A percentile compares a stretch with the other conserved stretches of the same genome.
Conservation (phyloP, 257 asterid genomes). For the Avicennia marina region DNA sequence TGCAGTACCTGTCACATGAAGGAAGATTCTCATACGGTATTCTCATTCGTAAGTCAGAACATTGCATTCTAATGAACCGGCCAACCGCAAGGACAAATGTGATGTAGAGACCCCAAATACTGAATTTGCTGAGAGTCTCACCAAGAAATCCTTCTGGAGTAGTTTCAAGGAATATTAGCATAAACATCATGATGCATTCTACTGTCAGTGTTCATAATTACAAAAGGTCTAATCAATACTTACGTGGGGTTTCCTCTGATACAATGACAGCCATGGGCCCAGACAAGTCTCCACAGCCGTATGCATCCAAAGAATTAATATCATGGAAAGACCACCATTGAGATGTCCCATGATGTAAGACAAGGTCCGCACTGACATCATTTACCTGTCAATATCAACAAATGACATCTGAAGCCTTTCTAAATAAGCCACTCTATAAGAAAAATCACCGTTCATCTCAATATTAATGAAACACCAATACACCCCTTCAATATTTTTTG, state of each 20-base stretch:
- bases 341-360: conserved; percentile 51
- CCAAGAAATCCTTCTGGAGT: conserved; percentile 97
- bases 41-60: conserved; percentile 96
- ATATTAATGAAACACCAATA: no score
- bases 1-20: conserved; percentile 99
- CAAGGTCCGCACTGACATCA: conserved; percentile 77
- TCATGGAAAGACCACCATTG: conserved; percentile 98
- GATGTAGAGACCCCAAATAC: conserved; percentile 98
- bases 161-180: conserved; percentile 14
- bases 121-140: conserved; percentile 97
- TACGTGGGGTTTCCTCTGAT: conserved; percentile 99
- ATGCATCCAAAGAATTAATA: conserved; percentile 39
- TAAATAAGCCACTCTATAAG: not conserved
- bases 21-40: conserved; percentile 99
- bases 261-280: conserved; percentile 97
- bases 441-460: not conserved
- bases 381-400: conserved; percentile 39
- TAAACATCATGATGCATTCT: not conserved
- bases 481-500: no score
- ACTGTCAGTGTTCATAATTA: not conserved
- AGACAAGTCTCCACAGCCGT: conserved; percentile 59
- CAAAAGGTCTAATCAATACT: conserved; percentile 37
- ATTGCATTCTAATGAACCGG: conserved; percentile 91
- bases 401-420: conserved; percentile 7
- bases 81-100: conserved; percentile 99